Evolutionary conservation across 768 basidiomycete genomes (phyloP).

Genomic region (Kwoniella dejecticola): DNA sequence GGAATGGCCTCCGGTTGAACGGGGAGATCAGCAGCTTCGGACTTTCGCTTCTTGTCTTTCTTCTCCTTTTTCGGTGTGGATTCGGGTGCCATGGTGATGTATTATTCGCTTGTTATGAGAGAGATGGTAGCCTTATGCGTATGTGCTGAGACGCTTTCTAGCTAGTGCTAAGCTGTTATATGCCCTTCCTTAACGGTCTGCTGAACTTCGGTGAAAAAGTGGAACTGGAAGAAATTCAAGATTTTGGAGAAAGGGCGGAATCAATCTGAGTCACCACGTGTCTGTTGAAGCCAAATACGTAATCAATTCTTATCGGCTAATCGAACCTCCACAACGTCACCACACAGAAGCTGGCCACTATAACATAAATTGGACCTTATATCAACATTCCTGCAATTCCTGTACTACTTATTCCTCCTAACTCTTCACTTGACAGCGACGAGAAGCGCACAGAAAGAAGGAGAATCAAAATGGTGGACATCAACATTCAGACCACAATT

Average conservation of each 20-base stretch:
- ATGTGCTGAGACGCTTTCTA: too few species aligned
- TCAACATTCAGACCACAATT: slow-evolving; percentile 73
- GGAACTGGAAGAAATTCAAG: slow-evolving; percentile 5
- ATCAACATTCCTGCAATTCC: background rate
- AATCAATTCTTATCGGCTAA: slow-evolving; percentile 10
- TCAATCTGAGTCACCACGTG: background rate
- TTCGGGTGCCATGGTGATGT: slow-evolving; percentile 19
- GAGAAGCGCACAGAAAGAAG: background rate
- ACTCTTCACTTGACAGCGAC: background rate
- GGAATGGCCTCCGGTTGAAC: slow-evolving; percentile 34
- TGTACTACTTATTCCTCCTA: background rate
- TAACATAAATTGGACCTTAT: background rate
- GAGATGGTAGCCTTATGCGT: too few species aligned
- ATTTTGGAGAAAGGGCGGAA: background rate
- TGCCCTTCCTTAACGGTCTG: too few species aligned
- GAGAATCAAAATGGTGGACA: slow-evolving; percentile 20
- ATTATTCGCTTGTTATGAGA: background rate
- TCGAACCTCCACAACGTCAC: background rate
- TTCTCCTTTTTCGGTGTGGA: slow-evolving; percentile 53
- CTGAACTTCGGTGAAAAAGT: background rate
- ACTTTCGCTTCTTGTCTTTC: slow-evolving; percentile 54
- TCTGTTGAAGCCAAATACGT: background rate
- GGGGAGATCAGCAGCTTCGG: slow-evolving; percentile 48
- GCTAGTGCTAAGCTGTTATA: too few species aligned
- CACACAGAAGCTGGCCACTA: background rate